phyloP scores from a whole-genome alignment of 495 filamentous ascomycete genomes.

The Cryomyces antarcticus region DNA sequence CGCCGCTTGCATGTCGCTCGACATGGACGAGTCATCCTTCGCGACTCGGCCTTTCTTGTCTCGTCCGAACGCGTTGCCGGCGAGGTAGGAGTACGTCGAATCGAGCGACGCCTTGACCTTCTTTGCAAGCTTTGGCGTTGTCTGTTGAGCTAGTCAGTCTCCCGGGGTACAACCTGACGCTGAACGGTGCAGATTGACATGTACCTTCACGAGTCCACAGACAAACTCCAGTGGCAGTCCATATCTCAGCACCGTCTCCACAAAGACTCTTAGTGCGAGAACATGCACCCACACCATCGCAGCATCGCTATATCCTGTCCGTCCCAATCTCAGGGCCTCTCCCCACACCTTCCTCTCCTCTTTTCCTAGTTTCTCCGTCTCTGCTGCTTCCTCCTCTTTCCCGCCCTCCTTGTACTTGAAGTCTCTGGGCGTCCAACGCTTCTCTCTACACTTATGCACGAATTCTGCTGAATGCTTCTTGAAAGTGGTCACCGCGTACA shows the following conservation, averaged over 20 bases:
- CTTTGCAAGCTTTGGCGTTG: conserved; percentile 59
- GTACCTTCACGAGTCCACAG: conserved; percentile 63
- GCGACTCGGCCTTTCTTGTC: conserved; percentile 85
- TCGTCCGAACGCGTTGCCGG: conserved; percentile 79
- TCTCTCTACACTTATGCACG: conserved; percentile 68
- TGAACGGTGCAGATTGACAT: too few species aligned
- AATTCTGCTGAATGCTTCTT: conserved; percentile 80
- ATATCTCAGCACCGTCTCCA: conserved; percentile 89
- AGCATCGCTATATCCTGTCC: conserved; percentile 79
- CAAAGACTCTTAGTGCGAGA: conserved; percentile 77
- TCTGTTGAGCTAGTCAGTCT: too few species aligned
- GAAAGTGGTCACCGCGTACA: conserved; percentile 80
- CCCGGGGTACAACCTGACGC: too few species aligned
- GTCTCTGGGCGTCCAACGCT: conserved; percentile 83
- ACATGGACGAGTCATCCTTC: conserved; percentile 59
- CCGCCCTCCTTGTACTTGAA: conserved; percentile 84
- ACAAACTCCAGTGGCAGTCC: conserved; percentile 79
- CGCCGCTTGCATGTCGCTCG: conserved; percentile 56
- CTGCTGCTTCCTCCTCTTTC: conserved; percentile 65
- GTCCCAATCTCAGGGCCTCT: conserved; percentile 67
- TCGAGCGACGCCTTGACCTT: conserved; percentile 69
- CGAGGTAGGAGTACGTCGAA: conserved; percentile 71
- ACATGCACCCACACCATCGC: conserved; percentile 93
- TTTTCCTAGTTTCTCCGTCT: conserved; percentile 55
- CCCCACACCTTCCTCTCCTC: conserved; percentile 78